Percentiles rank a stretch among this genome's conserved stretches.
These are phyloP conservation scores for Neurospora crassa DNA, from an alignment of 2,329 filamentous ascomycete species.

Conservation along the genomic window DNA sequence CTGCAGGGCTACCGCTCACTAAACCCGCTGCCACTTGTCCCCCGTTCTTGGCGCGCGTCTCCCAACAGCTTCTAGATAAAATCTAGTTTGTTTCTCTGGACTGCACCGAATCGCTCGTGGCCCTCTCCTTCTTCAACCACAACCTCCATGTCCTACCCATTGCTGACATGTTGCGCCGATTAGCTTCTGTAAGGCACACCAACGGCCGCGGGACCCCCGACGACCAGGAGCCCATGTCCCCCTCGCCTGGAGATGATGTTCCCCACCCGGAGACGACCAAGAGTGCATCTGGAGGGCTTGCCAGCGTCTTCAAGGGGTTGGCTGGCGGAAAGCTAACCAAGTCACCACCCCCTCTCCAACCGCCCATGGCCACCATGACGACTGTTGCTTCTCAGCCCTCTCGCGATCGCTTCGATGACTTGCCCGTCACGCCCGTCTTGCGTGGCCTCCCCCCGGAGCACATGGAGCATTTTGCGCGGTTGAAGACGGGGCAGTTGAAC, in stretches of 20 bases:
- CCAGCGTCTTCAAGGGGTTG: slow-evolving; percentile 54
- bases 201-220: slow-evolving; percentile 31
- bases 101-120: not conserved
- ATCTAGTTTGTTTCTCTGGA: not conserved
- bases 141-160: slow-evolving; percentile 9
- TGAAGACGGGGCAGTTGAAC: slow-evolving; percentile 40
- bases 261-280: slow-evolving; percentile 43
- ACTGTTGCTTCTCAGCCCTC: slow-evolving; percentile 24
- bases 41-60: slow-evolving; percentile 7
- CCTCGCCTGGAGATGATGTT: slow-evolving; percentile 46
- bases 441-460: slow-evolving; percentile 41
- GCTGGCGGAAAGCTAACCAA: slow-evolving; percentile 46
- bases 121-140: not conserved
- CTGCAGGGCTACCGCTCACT: slow-evolving; percentile 10
- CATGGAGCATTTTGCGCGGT: slow-evolving; percentile 42
- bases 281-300: slow-evolving; percentile 38
- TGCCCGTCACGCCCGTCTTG: slow-evolving; percentile 24
- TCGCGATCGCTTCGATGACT: slow-evolving; percentile 37
- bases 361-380: slow-evolving; percentile 25
- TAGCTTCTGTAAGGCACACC: slow-evolving; percentile 27
- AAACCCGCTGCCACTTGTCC: slow-evolving; percentile 7
- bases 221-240: slow-evolving; percentile 48
- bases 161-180: slow-evolving; percentile 33
- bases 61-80: not conserved
- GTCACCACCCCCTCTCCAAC: slow-evolving; percentile 34